Percentiles rank a stretch among this genome's conserved stretches.
phyloP scores from a whole-genome alignment of 73 alveolate genomes.

The Blepharisma stoltei region DNA sequence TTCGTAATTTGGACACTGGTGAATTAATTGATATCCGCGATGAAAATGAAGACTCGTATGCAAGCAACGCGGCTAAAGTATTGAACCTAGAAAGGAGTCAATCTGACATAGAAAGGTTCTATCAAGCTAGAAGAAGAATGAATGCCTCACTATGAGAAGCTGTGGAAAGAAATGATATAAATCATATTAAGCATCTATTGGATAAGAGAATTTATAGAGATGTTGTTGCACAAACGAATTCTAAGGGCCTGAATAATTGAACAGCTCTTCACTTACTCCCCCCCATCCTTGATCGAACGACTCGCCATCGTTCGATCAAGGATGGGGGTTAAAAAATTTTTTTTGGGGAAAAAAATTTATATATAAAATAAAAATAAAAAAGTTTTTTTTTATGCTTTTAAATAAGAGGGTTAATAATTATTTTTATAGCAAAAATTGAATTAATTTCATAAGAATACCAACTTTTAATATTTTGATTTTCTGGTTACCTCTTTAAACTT shows the following conservation, averaged over 20 bases:
- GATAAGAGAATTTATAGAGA: not conserved
- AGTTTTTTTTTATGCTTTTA: too few species aligned
- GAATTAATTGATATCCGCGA: slow-evolving; percentile 29
- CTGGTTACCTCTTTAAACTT: too few species aligned
- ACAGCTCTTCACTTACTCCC: slow-evolving; percentile 19
- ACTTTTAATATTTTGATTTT: too few species aligned
- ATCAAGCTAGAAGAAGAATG: not conserved
- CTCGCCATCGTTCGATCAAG: too few species aligned
- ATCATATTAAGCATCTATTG: slow-evolving; percentile 1
- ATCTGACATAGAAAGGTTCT: slow-evolving; percentile 22
- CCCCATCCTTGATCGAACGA: too few species aligned
- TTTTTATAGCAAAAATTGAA: too few species aligned
- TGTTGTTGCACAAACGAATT: not conserved
- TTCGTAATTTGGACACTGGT: slow-evolving; percentile 28
- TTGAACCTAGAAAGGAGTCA: not conserved
- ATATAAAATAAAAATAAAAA: too few species aligned
- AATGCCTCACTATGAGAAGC: not conserved
- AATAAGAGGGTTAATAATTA: too few species aligned
- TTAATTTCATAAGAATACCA: too few species aligned
- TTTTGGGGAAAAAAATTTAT: too few species aligned
- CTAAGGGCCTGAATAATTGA: slow-evolving; percentile 5
- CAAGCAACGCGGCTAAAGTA: not conserved
- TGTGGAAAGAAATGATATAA: not conserved
- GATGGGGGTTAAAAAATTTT: too few species aligned
- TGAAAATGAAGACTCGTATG: slow-evolving; percentile 12